phyloP scores from a whole-genome alignment of 768 basidiomycete species.

The Punctularia strigosozonata region DNA sequence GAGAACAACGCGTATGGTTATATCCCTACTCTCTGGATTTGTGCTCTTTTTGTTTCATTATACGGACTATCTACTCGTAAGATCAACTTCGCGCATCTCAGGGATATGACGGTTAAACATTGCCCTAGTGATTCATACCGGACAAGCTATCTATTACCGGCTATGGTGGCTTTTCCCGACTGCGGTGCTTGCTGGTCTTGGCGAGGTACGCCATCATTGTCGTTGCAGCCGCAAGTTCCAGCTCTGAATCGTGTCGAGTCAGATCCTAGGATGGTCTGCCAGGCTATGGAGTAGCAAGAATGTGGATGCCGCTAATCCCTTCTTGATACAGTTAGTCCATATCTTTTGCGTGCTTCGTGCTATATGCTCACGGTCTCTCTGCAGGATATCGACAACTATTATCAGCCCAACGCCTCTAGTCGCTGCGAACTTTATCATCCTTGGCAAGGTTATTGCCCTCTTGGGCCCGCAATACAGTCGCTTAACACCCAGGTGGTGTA shows the following conservation, averaged over 20 bases:
- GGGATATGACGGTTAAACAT: too few species aligned
- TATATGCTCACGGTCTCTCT: neutral
- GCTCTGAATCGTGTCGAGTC: too few species aligned
- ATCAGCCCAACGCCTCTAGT: constrained; percentile 44
- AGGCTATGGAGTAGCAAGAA: constrained; percentile 22
- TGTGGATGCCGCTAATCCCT: constrained; percentile 17
- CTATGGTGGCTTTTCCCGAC: constrained; percentile 26
- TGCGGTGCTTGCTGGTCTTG: constrained; percentile 16
- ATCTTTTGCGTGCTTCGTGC: neutral
- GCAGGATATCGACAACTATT: constrained; percentile 40
- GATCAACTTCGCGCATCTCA: too few species aligned
- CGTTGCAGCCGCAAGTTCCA: too few species aligned
- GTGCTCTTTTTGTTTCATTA: too few species aligned
- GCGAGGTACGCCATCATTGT: too few species aligned
- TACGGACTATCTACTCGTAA: too few species aligned
- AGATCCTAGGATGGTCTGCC: constrained; percentile 27
- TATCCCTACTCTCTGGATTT: too few species aligned
- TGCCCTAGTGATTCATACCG: constrained; percentile 16
- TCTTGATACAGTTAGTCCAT: constrained; percentile 16
- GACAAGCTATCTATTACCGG: constrained; percentile 16
- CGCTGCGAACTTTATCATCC: constrained; percentile 48
- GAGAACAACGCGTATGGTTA: too few species aligned
- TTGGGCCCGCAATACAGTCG: constrained; percentile 38
- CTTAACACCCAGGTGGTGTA: constrained; percentile 30
- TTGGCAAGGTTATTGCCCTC: constrained; percentile 32